These are phyloP conservation scores for Leccinellum albellum DNA, from an alignment of 768 basidiomycete species.

Conservation along the genomic window DNA sequence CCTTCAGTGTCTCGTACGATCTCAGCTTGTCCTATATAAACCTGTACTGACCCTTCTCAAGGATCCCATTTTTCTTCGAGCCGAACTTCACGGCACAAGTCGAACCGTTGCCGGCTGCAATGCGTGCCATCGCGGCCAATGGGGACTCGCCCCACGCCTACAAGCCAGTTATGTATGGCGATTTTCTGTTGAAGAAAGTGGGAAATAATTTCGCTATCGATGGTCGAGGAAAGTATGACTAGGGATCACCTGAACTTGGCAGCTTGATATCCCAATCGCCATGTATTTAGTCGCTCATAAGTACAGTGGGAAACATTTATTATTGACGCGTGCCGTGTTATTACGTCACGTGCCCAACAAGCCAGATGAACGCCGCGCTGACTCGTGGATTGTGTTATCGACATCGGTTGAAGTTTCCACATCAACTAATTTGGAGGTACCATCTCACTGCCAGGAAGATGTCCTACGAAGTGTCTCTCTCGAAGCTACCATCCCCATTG, in stretches of 20 bases:
- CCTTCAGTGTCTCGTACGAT: slow-evolving; percentile 64
- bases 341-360: slow-evolving; percentile 27
- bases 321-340: too few relatives aligned
- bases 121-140: slow-evolving; percentile 32
- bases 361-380: slow-evolving; percentile 13
- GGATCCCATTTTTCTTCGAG: slow-evolving; percentile 93
- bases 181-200: slow-evolving; percentile 74
- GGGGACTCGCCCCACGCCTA: slow-evolving; percentile 27
- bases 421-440: slow-evolving; percentile 9
- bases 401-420: too few relatives aligned
- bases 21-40: background rate
- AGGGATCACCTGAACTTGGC: background rate
- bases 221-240: slow-evolving; percentile 33
- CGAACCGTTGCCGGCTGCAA: slow-evolving; percentile 58
- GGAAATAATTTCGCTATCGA: slow-evolving; percentile 61
- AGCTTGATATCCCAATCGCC: too few relatives aligned
- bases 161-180: slow-evolving; percentile 65
- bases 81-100: slow-evolving; percentile 77
- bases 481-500: slow-evolving; percentile 44
- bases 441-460: slow-evolving; percentile 33
- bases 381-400: slow-evolving; percentile 20
- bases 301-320: too few relatives aligned
- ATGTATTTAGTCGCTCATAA: too few relatives aligned
- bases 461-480: slow-evolving; percentile 50
- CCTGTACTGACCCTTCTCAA: slow-evolving; percentile 26